Percentiles rank a stretch among this genome's conserved stretches.
phyloP scores from a whole-genome alignment of 2,329 filamentous ascomycete species.

The Calonectria pauciramosa region DNA sequence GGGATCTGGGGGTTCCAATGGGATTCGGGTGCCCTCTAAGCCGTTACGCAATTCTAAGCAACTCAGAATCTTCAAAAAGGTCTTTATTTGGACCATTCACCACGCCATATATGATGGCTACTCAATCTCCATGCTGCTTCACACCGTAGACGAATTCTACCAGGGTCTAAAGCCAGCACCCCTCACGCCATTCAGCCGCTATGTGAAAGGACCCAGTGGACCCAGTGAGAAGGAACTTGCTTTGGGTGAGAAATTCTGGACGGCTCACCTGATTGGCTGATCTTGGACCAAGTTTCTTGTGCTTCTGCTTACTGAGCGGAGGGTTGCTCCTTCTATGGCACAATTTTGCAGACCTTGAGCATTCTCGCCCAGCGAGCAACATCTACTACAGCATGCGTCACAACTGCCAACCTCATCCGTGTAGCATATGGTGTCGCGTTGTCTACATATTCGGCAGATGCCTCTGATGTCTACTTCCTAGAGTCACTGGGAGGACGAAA shows the following conservation, averaged over 20 bases:
- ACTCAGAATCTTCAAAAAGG: neutral
- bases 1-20: neutral
- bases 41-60: neutral
- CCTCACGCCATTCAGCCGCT: neutral
- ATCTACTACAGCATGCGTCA: neutral
- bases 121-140: neutral
- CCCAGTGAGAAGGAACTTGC: neutral
- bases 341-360: neutral
- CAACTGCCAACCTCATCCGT: neutral
- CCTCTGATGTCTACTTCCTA: neutral
- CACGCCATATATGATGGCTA: conserved; percentile 1
- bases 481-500: neutral
- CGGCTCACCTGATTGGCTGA: neutral
- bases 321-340: neutral
- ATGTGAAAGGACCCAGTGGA: neutral
- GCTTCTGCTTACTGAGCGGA: neutral
- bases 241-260: neutral
- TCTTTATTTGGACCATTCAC: neutral
- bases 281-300: neutral
- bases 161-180: neutral
- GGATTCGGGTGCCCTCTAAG: neutral
- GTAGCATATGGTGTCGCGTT: neutral
- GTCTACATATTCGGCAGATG: neutral
- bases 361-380: neutral
- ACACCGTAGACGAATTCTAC: neutral